phyloP scores from a whole-genome alignment of 495 filamentous ascomycete species.

The Podospora bellae-mahoneyi region DNA sequence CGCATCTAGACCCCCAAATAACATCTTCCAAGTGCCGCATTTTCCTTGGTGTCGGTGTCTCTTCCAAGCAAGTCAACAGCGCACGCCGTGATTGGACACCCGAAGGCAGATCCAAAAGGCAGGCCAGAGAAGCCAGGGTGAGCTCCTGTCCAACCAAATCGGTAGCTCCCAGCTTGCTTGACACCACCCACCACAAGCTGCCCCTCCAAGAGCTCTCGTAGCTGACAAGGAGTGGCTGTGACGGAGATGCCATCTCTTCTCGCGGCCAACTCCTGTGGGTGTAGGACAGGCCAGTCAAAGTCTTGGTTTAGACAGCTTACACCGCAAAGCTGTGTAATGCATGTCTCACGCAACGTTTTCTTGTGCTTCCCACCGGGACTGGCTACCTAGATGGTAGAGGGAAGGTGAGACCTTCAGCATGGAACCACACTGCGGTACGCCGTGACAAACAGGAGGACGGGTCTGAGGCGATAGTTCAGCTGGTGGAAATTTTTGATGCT shows the following conservation, averaged over 20 bases:
- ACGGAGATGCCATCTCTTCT: neutral
- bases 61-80: neutral
- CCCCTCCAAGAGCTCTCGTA: neutral
- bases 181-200: neutral
- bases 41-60: neutral
- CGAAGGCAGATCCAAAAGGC: neutral
- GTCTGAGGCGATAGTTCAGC: neutral
- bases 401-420: neutral
- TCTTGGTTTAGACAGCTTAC: neutral
- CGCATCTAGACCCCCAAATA: neutral
- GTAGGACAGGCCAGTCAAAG: neutral
- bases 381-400: constrained; percentile 1
- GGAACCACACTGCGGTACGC: too few species aligned
- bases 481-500: neutral
- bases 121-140: neutral
- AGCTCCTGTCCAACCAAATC: neutral
- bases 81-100: neutral
- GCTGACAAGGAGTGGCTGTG: neutral
- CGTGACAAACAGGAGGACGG: neutral
- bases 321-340: constrained; percentile 2
- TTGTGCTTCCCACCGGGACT: neutral
- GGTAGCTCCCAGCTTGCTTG: neutral
- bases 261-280: neutral
- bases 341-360: constrained; percentile 11
- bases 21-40: neutral